Conservation (phyloP, 768 basidiomycete genomes). For the Tylopilus plumbeoviolaceoides region DNA sequence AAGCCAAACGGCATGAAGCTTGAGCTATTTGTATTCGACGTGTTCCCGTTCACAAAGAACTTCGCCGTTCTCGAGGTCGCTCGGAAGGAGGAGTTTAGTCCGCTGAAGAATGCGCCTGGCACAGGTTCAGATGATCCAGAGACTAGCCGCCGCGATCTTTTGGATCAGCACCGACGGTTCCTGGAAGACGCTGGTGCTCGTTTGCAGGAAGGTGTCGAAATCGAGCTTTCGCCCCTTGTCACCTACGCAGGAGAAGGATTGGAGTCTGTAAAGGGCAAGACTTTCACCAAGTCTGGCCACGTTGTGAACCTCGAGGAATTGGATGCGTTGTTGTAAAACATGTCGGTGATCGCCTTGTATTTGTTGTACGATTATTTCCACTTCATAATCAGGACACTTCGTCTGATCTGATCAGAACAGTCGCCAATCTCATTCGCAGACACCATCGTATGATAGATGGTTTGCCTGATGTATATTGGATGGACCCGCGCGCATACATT, state of each 20-base stretch:
- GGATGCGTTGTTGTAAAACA: slow-evolving; percentile 55
- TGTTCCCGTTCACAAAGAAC: slow-evolving; percentile 84
- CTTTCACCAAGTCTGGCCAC: slow-evolving; percentile 69
- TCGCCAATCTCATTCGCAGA: slow-evolving; percentile 1
- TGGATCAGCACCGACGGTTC: slow-evolving; percentile 85
- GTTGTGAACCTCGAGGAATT: slow-evolving; percentile 66
- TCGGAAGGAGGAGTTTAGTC: slow-evolving; percentile 89
- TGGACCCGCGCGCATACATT: slow-evolving; percentile 18
- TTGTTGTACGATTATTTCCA: slow-evolving; percentile 2
- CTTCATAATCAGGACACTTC: background rate
- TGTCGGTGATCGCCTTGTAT: slow-evolving; percentile 2
- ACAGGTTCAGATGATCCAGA: slow-evolving; percentile 86
- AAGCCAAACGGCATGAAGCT: slow-evolving; percentile 99
- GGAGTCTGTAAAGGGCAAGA: slow-evolving; percentile 71
- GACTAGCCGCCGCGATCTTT: slow-evolving; percentile 85
- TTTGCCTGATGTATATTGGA: slow-evolving; percentile 15
- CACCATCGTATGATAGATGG: slow-evolving; percentile 7
- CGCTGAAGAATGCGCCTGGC: slow-evolving; percentile 95
- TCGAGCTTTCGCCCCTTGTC: slow-evolving; percentile 86
- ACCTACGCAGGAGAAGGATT: slow-evolving; percentile 93
- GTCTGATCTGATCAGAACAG: background rate
- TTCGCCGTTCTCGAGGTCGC: slow-evolving; percentile 89
- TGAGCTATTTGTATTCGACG: slow-evolving; percentile 98
- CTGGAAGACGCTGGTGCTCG: slow-evolving; percentile 73
- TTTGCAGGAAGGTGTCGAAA: slow-evolving; percentile 70